Percentiles rank a stretch among this genome's conserved stretches.
Conservation (phyloP, 2,329 filamentous ascomycete genomes). For the Fonsecaea multimorphosa region DNA sequence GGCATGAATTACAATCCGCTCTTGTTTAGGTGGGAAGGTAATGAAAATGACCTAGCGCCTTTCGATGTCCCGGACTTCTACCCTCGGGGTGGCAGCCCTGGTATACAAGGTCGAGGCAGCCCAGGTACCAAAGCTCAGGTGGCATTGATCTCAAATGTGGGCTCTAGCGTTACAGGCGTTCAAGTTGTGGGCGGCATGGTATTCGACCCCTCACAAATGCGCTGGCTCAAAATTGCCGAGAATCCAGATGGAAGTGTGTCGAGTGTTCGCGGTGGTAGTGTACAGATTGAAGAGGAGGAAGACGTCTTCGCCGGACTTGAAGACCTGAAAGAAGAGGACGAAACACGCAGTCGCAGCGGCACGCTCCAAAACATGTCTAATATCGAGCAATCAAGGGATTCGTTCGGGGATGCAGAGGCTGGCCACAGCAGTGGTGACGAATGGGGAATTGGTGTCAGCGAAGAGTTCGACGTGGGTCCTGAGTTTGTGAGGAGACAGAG, state of each 20-base stretch:
- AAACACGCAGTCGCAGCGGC: slow-evolving; percentile 36
- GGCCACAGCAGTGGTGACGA: slow-evolving; percentile 57
- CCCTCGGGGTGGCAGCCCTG: slow-evolving; percentile 34
- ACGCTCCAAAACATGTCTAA: slow-evolving; percentile 32
- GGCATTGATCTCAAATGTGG: slow-evolving; percentile 90
- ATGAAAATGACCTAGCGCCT: slow-evolving; percentile 79
- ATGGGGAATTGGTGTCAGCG: slow-evolving; percentile 87
- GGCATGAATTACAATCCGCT: slow-evolving; percentile 95
- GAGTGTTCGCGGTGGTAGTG: slow-evolving; percentile 44
- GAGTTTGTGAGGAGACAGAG: slow-evolving; percentile 88
- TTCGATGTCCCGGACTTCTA: slow-evolving; percentile 69
- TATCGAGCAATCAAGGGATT: slow-evolving; percentile 30
- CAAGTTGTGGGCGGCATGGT: slow-evolving; percentile 98
- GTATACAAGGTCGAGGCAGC: slow-evolving; percentile 31
- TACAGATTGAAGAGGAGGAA: slow-evolving; percentile 82
- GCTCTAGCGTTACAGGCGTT: slow-evolving; percentile 75
- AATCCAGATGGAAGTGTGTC: slow-evolving; percentile 29
- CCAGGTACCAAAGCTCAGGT: slow-evolving; percentile 37
- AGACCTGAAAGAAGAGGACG: slow-evolving; percentile 75
- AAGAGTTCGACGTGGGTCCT: slow-evolving; percentile 96
- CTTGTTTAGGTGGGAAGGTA: slow-evolving; percentile 92
- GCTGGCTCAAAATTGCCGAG: slow-evolving; percentile 81
- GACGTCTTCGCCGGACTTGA: slow-evolving; percentile 96
- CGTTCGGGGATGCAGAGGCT: slow-evolving; percentile 38
- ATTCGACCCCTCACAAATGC: slow-evolving; percentile 96